Percentiles rank a stretch among this genome's conserved stretches.
These are phyloP conservation scores for Rosa hybrid DNA, from an alignment of 331 rosid species.

Conservation along the genomic window DNA sequence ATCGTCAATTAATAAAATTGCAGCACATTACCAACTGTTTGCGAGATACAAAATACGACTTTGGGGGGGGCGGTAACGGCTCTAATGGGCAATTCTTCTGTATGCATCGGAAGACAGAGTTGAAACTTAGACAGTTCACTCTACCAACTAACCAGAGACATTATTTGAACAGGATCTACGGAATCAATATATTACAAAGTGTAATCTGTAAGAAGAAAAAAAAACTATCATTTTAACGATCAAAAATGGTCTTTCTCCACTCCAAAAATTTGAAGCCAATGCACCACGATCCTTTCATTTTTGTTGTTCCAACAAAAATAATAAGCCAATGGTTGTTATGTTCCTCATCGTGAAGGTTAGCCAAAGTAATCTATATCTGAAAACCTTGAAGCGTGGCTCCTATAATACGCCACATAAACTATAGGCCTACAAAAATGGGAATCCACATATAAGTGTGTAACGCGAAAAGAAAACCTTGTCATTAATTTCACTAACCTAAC, in stretches of 20 bases:
- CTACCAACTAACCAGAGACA: conserved; percentile 1
- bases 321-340: background rate
- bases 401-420: background rate
- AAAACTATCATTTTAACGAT: background rate
- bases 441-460: background rate
- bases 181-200: background rate
- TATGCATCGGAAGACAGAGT: background rate
- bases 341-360: background rate
- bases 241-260: background rate
- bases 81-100: background rate
- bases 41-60: background rate
- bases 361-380: conserved; percentile 1
- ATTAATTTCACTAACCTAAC: background rate
- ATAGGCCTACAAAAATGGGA: background rate
- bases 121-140: background rate
- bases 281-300: background rate
- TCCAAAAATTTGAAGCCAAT: background rate
- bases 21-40: background rate
- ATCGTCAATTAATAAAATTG: background rate
- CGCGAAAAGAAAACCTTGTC: background rate
- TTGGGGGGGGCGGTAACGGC: too few relatives aligned
- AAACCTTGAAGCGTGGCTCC: background rate
- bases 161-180: conserved; percentile 13
- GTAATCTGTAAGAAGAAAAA: background rate
- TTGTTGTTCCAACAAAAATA: background rate